Evolutionary conservation across 2,329 filamentous ascomycete genomes (phyloP).

Genomic region (Penicillium sclerotiorum): DNA sequence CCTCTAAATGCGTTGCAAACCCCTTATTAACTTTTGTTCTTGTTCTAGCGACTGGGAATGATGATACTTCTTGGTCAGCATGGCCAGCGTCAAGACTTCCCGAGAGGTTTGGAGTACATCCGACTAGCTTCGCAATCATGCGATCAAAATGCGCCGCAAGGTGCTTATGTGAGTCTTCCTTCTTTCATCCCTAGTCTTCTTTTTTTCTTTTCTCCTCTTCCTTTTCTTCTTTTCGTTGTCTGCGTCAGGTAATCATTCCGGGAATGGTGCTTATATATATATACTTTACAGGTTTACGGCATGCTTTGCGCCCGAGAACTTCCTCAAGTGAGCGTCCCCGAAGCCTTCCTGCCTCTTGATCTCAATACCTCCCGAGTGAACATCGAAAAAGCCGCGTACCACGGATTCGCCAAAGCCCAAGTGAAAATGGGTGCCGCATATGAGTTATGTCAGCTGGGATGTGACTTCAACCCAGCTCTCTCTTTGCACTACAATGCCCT

Average conservation of each 20-base stretch:
- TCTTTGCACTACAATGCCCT: conserved; percentile 96
- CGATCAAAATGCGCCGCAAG: conserved; percentile 95
- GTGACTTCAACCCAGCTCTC: conserved; percentile 89
- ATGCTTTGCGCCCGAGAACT: conserved; percentile 91
- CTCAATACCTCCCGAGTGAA: conserved; percentile 76
- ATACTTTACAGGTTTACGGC: conserved; percentile 71
- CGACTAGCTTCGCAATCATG: conserved; percentile 79
- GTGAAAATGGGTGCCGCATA: conserved; percentile 96
- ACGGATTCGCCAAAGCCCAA: conserved; percentile 95
- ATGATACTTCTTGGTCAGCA: conserved; percentile 95
- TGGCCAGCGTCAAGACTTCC: conserved; percentile 80
- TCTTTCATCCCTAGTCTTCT: background rate
- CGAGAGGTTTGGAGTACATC: conserved; percentile 78
- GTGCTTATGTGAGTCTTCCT: conserved; percentile 68
- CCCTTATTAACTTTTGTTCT: conserved; percentile 17
- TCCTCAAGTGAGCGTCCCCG: conserved; percentile 84
- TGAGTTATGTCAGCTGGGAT: conserved; percentile 89
- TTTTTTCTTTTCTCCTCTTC: background rate
- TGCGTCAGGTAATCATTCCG: background rate
- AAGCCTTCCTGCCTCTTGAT: conserved; percentile 69
- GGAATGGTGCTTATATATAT: background rate
- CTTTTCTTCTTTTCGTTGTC: background rate
- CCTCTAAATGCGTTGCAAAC: background rate
- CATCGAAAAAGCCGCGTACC: conserved; percentile 93
- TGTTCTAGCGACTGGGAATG: conserved; percentile 81